Evolutionary conservation across 106 monocot species (phyloP).

Genomic region (Allium cepa): DNA sequence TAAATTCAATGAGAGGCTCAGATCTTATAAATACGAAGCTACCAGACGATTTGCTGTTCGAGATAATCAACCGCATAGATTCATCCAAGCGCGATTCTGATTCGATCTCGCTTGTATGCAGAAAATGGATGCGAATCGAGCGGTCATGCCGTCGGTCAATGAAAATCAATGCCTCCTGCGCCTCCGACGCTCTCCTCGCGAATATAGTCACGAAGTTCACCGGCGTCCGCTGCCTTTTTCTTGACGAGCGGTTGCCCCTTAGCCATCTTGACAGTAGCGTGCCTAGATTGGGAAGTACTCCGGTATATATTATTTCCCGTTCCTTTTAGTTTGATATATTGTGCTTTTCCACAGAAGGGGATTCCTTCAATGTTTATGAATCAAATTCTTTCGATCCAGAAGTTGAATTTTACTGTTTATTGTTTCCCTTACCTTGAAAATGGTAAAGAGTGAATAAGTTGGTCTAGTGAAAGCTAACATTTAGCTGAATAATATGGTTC

Average conservation of each 20-base stretch:
- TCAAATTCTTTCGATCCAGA: not conserved
- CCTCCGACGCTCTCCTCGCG: slow-evolving; percentile 34
- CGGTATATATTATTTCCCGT: not conserved
- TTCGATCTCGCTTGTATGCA: slow-evolving; percentile 52
- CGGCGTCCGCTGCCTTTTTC: slow-evolving; percentile 34
- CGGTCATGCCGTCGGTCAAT: slow-evolving; percentile 46
- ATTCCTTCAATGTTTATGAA: not conserved
- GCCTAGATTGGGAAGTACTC: not conserved
- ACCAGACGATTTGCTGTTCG: slow-evolving; percentile 35
- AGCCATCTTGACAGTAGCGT: not conserved
- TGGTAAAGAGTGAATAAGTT: too few species aligned
- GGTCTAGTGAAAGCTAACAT: too few species aligned
- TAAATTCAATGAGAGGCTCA: slow-evolving; percentile 22
- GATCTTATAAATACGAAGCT: slow-evolving; percentile 51
- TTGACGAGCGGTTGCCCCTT: slow-evolving; percentile 70
- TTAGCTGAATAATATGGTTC: too few species aligned
- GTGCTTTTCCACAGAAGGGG: not conserved
- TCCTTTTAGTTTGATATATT: too few species aligned
- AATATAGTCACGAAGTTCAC: slow-evolving; percentile 30
- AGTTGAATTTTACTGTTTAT: not conserved
- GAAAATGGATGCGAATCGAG: slow-evolving; percentile 59
- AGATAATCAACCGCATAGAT: slow-evolving; percentile 30
- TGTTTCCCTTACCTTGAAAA: not conserved
- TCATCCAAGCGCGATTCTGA: slow-evolving; percentile 35
- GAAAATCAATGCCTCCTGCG: slow-evolving; percentile 44